Evolutionary conservation across 2,329 filamentous ascomycete genomes (phyloP).

Genomic region (Truncatella angustata): DNA sequence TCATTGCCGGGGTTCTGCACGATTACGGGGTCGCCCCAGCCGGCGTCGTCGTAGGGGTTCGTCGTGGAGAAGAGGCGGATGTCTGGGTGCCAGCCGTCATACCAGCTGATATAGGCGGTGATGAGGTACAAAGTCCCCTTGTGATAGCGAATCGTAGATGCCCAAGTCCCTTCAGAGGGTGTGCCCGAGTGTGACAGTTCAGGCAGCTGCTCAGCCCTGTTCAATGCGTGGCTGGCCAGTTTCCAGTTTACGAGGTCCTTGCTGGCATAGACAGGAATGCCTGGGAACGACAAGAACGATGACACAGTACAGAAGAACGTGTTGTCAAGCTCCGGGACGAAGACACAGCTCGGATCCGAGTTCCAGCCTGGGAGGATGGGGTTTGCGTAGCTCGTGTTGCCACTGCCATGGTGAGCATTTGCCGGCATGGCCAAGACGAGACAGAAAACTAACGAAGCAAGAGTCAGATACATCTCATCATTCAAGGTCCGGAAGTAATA

Average conservation of each 20-base stretch:
- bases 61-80: slow-evolving; percentile 35
- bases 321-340: slow-evolving; percentile 35
- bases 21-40: slow-evolving; percentile 39
- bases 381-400: slow-evolving; percentile 26
- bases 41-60: slow-evolving; percentile 34
- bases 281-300: slow-evolving; percentile 51
- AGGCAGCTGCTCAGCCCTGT: slow-evolving; percentile 38
- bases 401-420: neutral
- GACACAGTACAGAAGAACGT: slow-evolving; percentile 52
- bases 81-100: slow-evolving; percentile 10
- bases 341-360: slow-evolving; percentile 46
- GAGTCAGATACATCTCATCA: neutral
- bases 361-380: slow-evolving; percentile 50
- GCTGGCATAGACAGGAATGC: slow-evolving; percentile 51
- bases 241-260: slow-evolving; percentile 50
- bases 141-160: slow-evolving; percentile 29
- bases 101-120: slow-evolving; percentile 24
- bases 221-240: slow-evolving; percentile 35
- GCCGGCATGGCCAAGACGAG: neutral
- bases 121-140: slow-evolving; percentile 31
- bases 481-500: neutral
- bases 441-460: neutral
- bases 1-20: slow-evolving; percentile 28
- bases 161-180: slow-evolving; percentile 32
- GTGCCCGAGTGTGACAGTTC: slow-evolving; percentile 25